phyloP scores from a whole-genome alignment of 805 yeast species.

The Ascoidea tarda region DNA sequence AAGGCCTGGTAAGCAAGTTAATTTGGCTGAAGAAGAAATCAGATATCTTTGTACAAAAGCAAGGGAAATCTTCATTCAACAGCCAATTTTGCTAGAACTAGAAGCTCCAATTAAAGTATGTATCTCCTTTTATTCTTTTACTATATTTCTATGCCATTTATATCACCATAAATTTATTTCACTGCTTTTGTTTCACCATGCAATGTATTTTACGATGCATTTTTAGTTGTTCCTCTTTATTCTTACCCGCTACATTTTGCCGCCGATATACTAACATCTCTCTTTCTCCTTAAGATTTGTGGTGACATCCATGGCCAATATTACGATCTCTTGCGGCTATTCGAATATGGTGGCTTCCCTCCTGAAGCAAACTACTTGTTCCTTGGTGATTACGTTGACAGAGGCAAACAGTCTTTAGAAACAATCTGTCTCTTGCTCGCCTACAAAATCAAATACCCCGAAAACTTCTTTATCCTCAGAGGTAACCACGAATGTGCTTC shows the following conservation, averaged over 20 bases:
- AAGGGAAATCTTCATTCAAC: slow-evolving; percentile 94
- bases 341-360: slow-evolving; percentile 98
- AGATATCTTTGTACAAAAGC: slow-evolving; percentile 94
- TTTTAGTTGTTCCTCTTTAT: neutral
- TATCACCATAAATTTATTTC: neutral
- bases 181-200: neutral
- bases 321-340: slow-evolving; percentile 85
- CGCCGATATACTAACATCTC: slow-evolving; percentile 9
- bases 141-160: neutral
- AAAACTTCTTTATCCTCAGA: slow-evolving; percentile 89
- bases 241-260: neutral
- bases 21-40: slow-evolving; percentile 85
- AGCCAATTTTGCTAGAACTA: slow-evolving; percentile 86
- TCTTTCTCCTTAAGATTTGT: slow-evolving; percentile 36
- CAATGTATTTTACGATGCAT: neutral
- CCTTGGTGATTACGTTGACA: slow-evolving; percentile 94
- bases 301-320: slow-evolving; percentile 99
- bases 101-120: slow-evolving; percentile 93
- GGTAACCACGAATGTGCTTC: slow-evolving; percentile 99
- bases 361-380: slow-evolving; percentile 96
- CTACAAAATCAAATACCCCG: slow-evolving; percentile 96
- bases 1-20: slow-evolving; percentile 95
- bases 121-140: slow-evolving; percentile 11
- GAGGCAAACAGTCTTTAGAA: slow-evolving; percentile 96
- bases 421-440: slow-evolving; percentile 90